A percentile compares a stretch with the other conserved stretches of the same genome.
Evolutionary conservation across 2,329 filamentous ascomycete species (phyloP).

Genomic region (Fusarium abutilonis): DNA sequence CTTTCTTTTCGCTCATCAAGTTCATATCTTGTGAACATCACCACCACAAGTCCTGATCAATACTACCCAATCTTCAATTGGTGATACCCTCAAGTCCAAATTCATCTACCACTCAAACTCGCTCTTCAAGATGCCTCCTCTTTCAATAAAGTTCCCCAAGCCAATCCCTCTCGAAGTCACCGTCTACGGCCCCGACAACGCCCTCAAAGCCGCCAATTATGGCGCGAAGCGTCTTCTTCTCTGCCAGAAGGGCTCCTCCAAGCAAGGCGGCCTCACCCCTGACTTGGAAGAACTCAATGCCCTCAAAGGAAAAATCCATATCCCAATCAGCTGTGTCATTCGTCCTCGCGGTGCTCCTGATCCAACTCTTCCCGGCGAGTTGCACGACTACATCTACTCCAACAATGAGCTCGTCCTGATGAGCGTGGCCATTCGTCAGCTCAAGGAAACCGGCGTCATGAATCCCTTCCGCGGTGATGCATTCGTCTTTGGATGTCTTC

Average conservation of each 20-base stretch:
- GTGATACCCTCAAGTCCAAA: neutral
- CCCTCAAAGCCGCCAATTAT: conserved; percentile 52
- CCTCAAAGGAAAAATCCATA: conserved; percentile 43
- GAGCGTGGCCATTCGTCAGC: conserved; percentile 51
- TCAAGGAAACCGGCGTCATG: conserved; percentile 54
- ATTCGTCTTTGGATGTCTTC: conserved; percentile 65
- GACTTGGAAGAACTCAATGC: conserved; percentile 51
- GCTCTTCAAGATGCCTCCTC: conserved; percentile 10
- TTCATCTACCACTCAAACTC: neutral
- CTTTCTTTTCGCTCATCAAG: neutral
- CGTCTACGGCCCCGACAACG: conserved; percentile 59
- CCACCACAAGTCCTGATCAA: neutral
- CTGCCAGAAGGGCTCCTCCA: conserved; percentile 62
- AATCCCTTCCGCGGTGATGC: conserved; percentile 58
- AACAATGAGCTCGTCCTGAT: conserved; percentile 57
- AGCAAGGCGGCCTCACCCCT: conserved; percentile 63
- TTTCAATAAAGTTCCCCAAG: conserved; percentile 1
- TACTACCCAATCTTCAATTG: neutral
- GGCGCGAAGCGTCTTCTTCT: conserved; percentile 64
- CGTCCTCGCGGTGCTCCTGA: conserved; percentile 54
- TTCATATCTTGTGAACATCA: neutral
- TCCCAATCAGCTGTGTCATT: conserved; percentile 65
- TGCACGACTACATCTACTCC: conserved; percentile 61
- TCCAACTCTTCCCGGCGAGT: conserved; percentile 19
- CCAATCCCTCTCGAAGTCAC: conserved; percentile 61